These are phyloP conservation scores for Ilyonectria mors-panacis DNA, from an alignment of 2,329 filamentous ascomycete species.

Conservation along the genomic window DNA sequence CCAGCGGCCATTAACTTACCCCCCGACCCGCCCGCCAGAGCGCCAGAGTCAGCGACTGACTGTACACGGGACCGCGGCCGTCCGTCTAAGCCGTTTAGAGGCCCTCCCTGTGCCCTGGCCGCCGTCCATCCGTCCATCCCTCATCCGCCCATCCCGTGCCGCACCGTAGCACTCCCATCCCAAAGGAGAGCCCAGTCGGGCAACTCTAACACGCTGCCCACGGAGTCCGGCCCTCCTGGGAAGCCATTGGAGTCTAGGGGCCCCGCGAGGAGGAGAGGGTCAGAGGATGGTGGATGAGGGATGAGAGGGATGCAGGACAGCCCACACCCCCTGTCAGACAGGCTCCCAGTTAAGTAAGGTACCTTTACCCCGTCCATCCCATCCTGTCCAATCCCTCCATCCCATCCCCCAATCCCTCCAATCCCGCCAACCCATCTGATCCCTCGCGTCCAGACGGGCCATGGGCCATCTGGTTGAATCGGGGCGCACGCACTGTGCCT, in stretches of 20 bases:
- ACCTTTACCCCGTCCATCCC: constrained; percentile 9
- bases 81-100: not conserved
- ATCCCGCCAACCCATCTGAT: constrained; percentile 15
- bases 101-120: not conserved
- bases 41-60: not conserved
- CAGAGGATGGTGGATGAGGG: constrained; percentile 8
- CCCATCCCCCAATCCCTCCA: not conserved
- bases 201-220: constrained; percentile 13
- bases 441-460: constrained; percentile 18
- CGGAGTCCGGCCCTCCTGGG: constrained; percentile 12
- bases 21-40: constrained; percentile 6
- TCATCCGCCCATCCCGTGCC: not conserved
- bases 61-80: not conserved
- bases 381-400: constrained; percentile 25
- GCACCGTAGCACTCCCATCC: constrained; percentile 2
- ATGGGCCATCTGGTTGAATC: constrained; percentile 16
- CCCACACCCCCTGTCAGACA: constrained; percentile 15
- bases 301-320: constrained; percentile 21
- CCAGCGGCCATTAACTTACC: not conserved
- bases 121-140: not conserved
- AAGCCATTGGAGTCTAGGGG: constrained; percentile 17
- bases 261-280: constrained; percentile 21
- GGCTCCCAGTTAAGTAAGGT: constrained; percentile 7
- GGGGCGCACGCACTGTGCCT: constrained; percentile 23
- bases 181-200: constrained; percentile 11